Conservation (phyloP, 495 filamentous ascomycete species). For the Ramalina intermedia region DNA sequence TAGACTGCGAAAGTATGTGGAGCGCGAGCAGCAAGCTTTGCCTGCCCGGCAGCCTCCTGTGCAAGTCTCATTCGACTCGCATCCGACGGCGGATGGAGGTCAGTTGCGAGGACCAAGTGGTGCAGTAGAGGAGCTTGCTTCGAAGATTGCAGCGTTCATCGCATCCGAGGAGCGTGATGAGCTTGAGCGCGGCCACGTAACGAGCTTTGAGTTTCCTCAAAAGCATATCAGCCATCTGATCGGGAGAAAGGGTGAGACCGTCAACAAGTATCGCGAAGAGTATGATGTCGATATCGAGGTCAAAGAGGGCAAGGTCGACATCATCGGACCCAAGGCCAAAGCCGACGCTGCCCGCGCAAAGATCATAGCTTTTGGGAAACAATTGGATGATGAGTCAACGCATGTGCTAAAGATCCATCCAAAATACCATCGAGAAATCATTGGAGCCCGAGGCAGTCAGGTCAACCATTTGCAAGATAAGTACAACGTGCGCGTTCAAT, state of each 20-base stretch:
- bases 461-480: slow-evolving; percentile 62
- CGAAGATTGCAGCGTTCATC: slow-evolving; percentile 61
- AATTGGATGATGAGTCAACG: slow-evolving; percentile 75
- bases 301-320: slow-evolving; percentile 52
- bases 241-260: slow-evolving; percentile 80
- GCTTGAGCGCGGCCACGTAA: slow-evolving; percentile 70
- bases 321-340: slow-evolving; percentile 62
- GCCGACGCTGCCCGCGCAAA: slow-evolving; percentile 68
- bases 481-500: slow-evolving; percentile 87
- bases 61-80: slow-evolving; percentile 41
- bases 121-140: slow-evolving; percentile 51
- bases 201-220: slow-evolving; percentile 81
- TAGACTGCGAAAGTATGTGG: slow-evolving; percentile 63
- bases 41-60: slow-evolving; percentile 55
- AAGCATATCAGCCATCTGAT: slow-evolving; percentile 90
- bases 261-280: slow-evolving; percentile 87
- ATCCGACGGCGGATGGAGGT: slow-evolving; percentile 20
- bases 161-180: slow-evolving; percentile 76
- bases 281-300: slow-evolving; percentile 97
- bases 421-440: slow-evolving; percentile 68
- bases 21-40: slow-evolving; percentile 56
- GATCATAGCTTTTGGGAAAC: slow-evolving; percentile 59
- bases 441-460: slow-evolving; percentile 48
- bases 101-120: slow-evolving; percentile 62
- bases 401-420: slow-evolving; percentile 77